phyloP scores from a whole-genome alignment of 1,284 basidiomycete species.

The Tilletia indica region DNA sequence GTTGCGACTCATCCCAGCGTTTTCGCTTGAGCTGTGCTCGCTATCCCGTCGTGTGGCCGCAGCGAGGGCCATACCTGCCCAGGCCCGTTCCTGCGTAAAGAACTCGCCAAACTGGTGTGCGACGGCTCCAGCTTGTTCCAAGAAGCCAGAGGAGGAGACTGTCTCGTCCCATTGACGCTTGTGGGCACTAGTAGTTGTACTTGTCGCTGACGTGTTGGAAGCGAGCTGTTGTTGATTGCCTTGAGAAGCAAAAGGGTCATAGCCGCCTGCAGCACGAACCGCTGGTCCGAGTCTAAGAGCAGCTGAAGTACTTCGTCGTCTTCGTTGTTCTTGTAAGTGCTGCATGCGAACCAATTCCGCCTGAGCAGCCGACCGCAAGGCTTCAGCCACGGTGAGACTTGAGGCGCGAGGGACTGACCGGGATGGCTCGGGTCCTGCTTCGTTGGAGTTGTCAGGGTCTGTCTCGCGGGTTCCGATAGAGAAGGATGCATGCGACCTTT shows the following conservation, averaged over 20 bases:
- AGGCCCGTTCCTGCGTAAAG: slow-evolving; percentile 12
- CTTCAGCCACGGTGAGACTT: neutral
- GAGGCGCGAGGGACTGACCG: neutral
- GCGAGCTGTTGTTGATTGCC: neutral
- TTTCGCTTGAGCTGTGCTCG: neutral
- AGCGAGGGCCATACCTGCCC: slow-evolving; percentile 8
- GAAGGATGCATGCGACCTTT: too few relatives aligned
- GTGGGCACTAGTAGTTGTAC: neutral
- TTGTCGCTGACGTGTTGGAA: neutral
- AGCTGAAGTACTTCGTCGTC: slow-evolving; percentile 1
- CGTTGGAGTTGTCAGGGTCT: too few relatives aligned
- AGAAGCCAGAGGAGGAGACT: neutral
- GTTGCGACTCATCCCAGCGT: neutral
- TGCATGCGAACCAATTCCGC: slow-evolving; percentile 1
- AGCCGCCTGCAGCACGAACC: neutral
- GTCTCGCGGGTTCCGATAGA: too few relatives aligned
- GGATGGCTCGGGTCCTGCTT: too few relatives aligned
- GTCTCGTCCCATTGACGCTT: slow-evolving; percentile 14
- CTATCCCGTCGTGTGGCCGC: neutral
- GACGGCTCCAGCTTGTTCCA: slow-evolving; percentile 11
- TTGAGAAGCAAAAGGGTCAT: too few relatives aligned
- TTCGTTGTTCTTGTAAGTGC: slow-evolving; percentile 2
- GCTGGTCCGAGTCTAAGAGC: neutral
- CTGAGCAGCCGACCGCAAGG: neutral
- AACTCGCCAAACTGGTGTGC: slow-evolving; percentile 6